These are phyloP conservation scores for Trichoderma breve DNA, from an alignment of 2,329 filamentous ascomycete genomes.

Conservation along the genomic window DNA sequence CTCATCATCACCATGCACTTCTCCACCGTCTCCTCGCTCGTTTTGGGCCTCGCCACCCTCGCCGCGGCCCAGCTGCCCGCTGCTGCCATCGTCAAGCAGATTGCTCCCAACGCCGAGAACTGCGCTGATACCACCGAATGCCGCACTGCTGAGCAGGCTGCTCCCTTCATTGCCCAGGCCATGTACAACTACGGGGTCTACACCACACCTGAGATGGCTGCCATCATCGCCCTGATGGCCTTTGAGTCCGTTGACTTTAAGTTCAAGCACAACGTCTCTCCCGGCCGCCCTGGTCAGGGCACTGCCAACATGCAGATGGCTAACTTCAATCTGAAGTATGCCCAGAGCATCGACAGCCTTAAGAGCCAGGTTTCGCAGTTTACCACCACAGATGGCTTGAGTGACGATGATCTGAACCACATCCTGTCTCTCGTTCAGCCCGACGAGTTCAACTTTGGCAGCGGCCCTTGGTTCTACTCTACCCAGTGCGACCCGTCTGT, in stretches of 20 bases:
- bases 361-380: slow-evolving; percentile 33
- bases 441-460: slow-evolving; percentile 55
- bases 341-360: slow-evolving; percentile 42
- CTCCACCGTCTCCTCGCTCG: slow-evolving; percentile 21
- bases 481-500: slow-evolving; percentile 42
- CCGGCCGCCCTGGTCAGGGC: slow-evolving; percentile 64
- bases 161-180: slow-evolving; percentile 52
- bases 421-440: slow-evolving; percentile 45
- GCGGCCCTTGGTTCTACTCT: slow-evolving; percentile 50
- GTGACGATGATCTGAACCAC: slow-evolving; percentile 35
- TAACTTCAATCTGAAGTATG: slow-evolving; percentile 47
- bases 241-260: slow-evolving; percentile 69
- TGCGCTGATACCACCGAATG: slow-evolving; percentile 61
- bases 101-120: slow-evolving; percentile 55
- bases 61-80: slow-evolving; percentile 28
- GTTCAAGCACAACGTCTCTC: slow-evolving; percentile 64
- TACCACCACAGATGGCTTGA: slow-evolving; percentile 28
- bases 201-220: slow-evolving; percentile 61
- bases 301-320: slow-evolving; percentile 58
- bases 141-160: slow-evolving; percentile 61
- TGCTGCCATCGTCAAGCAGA: slow-evolving; percentile 44
- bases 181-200: slow-evolving; percentile 59
- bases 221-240: slow-evolving; percentile 66
- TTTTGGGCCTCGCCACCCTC: slow-evolving; percentile 22
- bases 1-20: slow-evolving; percentile 29